Evolutionary conservation across 2,329 filamentous ascomycete genomes (phyloP), one percentile per base, ranked within the genome.

Genomic region (Colletotrichum sp.): DNA sequence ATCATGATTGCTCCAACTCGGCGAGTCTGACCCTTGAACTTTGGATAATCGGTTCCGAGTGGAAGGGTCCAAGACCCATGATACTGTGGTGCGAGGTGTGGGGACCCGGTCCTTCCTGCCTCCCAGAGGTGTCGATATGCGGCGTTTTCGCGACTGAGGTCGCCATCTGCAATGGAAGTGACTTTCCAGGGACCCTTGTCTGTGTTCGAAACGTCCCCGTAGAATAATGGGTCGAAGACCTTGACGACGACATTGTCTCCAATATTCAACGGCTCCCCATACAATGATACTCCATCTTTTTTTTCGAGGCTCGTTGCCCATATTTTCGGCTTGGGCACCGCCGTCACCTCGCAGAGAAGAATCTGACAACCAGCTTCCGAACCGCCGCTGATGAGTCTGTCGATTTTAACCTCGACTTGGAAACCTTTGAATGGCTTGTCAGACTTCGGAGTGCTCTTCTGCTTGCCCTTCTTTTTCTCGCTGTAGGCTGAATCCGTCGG

Each of bases 321-420:
- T 28, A 1, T 9, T 16, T 26, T 3, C 12, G 1, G 0, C 38
- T 57, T 0, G 15, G 52, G 24, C 0, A 3, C 52, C 2, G 3
- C 3, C 24, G 1, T 57, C 4, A 5, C 3, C 52, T 26, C 6
- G 52, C 52, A 57, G 0, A 1, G 24, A 26, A 57, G 52, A 24
- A 57, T 1, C 15, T 57, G 52, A 26, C 52, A 57, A 26, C 52
- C 52, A 0, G 0, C 21, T 5, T 57, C 52, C 12, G 21, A 15
- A 16, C 52, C 52, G 7, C 52, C 52, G 12, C 15, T 3, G 7
- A 57, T 26, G 24, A 57, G 52, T 26, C 21, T 21, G 6, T 3
- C 4, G 0, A 57, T 5, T 9, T 57, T 0, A 6, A 57, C 52
- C 4, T 2, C 0, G 4, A 57, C 21, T 57, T 57, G 21, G 38